Evolutionary conservation across 768 basidiomycete genomes (phyloP).

Genomic region (Mycena polygramma): DNA sequence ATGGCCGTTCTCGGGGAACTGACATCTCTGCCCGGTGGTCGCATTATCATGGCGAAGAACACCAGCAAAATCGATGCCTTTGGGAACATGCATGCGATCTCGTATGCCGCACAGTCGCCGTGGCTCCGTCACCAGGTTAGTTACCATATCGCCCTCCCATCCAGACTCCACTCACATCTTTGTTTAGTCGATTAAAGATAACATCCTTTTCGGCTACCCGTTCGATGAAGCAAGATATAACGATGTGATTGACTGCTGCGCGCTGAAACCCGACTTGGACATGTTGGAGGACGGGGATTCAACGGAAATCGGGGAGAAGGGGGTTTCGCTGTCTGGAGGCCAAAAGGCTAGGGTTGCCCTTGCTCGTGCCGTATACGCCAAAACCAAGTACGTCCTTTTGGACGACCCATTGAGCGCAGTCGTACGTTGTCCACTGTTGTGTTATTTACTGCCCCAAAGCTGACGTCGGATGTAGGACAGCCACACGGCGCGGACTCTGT

Average conservation of each 20-base stretch:
- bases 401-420: slow-evolving; percentile 76
- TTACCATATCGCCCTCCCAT: not conserved
- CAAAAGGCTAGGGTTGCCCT: slow-evolving; percentile 76
- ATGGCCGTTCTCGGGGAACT: slow-evolving; percentile 83
- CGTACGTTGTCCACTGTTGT: slow-evolving; percentile 46
- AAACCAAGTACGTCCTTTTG: slow-evolving; percentile 61
- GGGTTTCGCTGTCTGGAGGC: slow-evolving; percentile 54
- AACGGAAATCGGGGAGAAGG: slow-evolving; percentile 86
- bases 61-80: slow-evolving; percentile 67
- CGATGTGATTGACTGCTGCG: slow-evolving; percentile 85
- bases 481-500: slow-evolving; percentile 74
- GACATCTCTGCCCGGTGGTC: slow-evolving; percentile 64
- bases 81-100: slow-evolving; percentile 72
- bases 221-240: slow-evolving; percentile 81
- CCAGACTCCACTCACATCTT: not conserved
- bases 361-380: slow-evolving; percentile 70
- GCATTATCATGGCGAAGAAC: slow-evolving; percentile 78
- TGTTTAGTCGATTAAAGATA: slow-evolving; percentile 76
- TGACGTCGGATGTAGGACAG: slow-evolving; percentile 62
- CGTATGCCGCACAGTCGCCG: slow-evolving; percentile 81
- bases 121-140: slow-evolving; percentile 68
- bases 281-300: slow-evolving; percentile 83
- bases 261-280: slow-evolving; percentile 83
- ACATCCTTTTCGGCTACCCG: slow-evolving; percentile 84
- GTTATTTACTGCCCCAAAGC: no score